phyloP scores from a whole-genome alignment of 768 basidiomycete species.

The Panaeolus papilionaceus region DNA sequence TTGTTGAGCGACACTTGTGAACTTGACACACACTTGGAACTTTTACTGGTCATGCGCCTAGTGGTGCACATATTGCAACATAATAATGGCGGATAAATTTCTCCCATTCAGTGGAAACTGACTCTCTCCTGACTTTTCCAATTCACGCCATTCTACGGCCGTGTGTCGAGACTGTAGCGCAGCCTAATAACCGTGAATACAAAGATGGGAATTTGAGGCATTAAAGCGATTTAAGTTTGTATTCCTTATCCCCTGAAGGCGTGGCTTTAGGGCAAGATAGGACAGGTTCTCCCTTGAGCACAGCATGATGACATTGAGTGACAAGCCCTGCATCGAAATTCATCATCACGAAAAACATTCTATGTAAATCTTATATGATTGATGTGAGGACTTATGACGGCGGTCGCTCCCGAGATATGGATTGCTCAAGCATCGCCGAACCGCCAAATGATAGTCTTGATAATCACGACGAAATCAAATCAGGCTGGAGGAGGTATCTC shows the following conservation, averaged over 20 bases:
- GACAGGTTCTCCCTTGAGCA: background rate
- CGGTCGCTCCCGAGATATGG: background rate
- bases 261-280: background rate
- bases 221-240: conserved; percentile 3
- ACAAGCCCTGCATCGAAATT: background rate
- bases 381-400: background rate
- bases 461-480: background rate
- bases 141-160: background rate
- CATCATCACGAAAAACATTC: background rate
- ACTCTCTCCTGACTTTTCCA: background rate
- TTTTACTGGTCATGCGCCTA: conserved; percentile 1
- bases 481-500: background rate
- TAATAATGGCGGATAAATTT: background rate
- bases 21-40: background rate
- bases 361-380: background rate
- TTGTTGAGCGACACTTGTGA: background rate
- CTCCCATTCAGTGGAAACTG: background rate
- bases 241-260: background rate
- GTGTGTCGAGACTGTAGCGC: background rate
- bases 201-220: background rate
- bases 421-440: background rate
- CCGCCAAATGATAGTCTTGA: background rate
- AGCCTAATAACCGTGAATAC: background rate
- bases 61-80: background rate
- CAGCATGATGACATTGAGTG: background rate